Conservation (phyloP, 306 rosid species). For the Canavalia ensiformis region DNA sequence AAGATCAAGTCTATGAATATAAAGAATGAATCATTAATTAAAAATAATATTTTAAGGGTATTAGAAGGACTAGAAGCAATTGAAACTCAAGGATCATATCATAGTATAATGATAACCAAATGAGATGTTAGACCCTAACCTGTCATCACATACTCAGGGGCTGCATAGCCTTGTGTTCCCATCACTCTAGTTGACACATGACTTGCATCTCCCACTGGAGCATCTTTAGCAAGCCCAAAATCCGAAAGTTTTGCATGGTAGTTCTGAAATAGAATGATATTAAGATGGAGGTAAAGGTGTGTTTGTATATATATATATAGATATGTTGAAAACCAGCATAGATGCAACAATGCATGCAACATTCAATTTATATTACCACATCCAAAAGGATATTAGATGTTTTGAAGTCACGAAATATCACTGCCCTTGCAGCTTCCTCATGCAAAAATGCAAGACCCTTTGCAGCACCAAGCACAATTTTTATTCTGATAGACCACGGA, state of each 20-base stretch:
- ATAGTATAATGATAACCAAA: neutral
- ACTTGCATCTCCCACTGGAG: slow-evolving; percentile 65
- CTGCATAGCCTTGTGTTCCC: slow-evolving; percentile 76
- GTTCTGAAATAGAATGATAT: slow-evolving; percentile 53
- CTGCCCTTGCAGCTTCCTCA: slow-evolving; percentile 63
- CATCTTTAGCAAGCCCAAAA: slow-evolving; percentile 76
- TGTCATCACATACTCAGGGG: slow-evolving; percentile 73
- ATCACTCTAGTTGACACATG: slow-evolving; percentile 71
- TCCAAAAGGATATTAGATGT: slow-evolving; percentile 72
- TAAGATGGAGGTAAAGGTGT: neutral
- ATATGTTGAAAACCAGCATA: neutral
- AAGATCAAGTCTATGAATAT: neutral
- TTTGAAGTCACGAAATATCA: slow-evolving; percentile 75
- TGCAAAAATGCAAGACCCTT: slow-evolving; percentile 79
- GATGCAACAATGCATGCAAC: neutral
- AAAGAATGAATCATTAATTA: neutral
- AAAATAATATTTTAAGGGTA: neutral
- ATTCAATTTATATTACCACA: slow-evolving; percentile 50
- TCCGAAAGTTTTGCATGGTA: slow-evolving; percentile 77
- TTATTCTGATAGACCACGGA: slow-evolving; percentile 71
- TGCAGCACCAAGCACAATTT: slow-evolving; percentile 71
- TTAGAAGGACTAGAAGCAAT: neutral
- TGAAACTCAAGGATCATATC: neutral
- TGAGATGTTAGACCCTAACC: slow-evolving; percentile 55
- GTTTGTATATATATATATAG: neutral